Base-by-base conservation (phyloP, 306 rosid genomes). In the Gastrolobium villosum region DNA sequence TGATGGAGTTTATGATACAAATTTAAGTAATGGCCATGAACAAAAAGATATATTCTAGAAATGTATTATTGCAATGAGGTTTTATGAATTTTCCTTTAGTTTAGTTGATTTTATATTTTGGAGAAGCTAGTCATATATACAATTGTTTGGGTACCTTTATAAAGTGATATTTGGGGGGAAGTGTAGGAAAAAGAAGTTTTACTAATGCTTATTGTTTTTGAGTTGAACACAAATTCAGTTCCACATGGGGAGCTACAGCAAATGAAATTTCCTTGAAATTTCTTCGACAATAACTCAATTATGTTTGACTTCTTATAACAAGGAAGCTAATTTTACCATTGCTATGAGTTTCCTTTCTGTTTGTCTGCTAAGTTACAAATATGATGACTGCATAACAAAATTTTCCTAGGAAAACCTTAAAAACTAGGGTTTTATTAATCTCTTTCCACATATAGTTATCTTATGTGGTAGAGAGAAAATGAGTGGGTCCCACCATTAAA, bases 191-290 rank as follows among this genome's bases (percentile, higher is more conserved):
- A 45, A 10, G 57, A 37, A 28, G 34, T 30, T 39, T 31, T 55
- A 30, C 10, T 5, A 26, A 50, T 37, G 71, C 55, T 37, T 10
- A 65, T 20, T 55, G 56, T 52, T 65, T 49, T 15, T 44, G 44
- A 37, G 34, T 52, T 82, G 68, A 72, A 60, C 63, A n/a, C 6
- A 65, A 36, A 9, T 50, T 44, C 35, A 36, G 65, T 57, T 64
- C 50, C 70, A 64, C 49, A 49, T 40, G 26, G 52, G 56, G 28
- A n/a, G 40, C 59, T 63, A 65, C 46, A 6, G 20, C 46, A 50
- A 35, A 60, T 72, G 81, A 37, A 80, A 50, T 57, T 65, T 53
- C 79, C 75, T 49, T 49, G 70, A 76, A 64, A 50, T 59, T 76
- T 61, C 66, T 3, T 68, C 53, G 4, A 10, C 43, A 49, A 34